A percentile compares a stretch with the other conserved stretches of the same genome.
Evolutionary conservation across 345 rosid genomes (phyloP).

Genomic region (Aurinia saxatilis): DNA sequence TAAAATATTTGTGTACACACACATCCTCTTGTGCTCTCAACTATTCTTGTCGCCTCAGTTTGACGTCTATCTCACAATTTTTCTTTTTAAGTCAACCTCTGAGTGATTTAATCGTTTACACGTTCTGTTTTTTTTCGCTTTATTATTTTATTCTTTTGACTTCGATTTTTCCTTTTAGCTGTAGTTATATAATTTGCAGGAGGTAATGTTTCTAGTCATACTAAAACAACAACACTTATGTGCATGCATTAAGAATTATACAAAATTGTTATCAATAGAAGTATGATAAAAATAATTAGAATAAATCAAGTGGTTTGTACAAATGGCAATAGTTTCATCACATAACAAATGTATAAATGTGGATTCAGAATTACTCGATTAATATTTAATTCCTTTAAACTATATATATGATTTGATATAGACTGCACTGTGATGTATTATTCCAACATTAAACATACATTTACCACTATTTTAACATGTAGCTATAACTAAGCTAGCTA

Average conservation of each 20-base stretch:
- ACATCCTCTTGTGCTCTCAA: constrained; percentile 13
- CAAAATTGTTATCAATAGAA: no score
- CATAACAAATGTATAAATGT: no score
- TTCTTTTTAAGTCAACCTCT: constrained; percentile 25
- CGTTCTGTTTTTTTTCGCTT: constrained; percentile 1
- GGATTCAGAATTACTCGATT: no score
- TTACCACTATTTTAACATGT: neutral
- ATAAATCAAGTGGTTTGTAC: no score
- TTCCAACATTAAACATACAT: neutral
- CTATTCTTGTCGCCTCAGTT: constrained; percentile 29
- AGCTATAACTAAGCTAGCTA: no score
- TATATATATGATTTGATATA: no score
- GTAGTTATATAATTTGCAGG: neutral
- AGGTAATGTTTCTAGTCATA: neutral
- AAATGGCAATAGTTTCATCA: no score
- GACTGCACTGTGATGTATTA: neutral
- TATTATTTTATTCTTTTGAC: constrained; percentile 15
- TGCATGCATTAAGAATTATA: neutral
- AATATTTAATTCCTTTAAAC: no score
- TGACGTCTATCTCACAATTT: constrained; percentile 20
- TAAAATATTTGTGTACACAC: constrained; percentile 27
- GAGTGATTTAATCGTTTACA: constrained; percentile 34
- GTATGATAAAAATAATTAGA: no score
- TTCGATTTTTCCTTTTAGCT: no score
- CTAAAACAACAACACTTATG: no score